Evolutionary conservation across 192 early-diverging fungal species (phyloP).

Genomic region (Paraglomus occultum): DNA sequence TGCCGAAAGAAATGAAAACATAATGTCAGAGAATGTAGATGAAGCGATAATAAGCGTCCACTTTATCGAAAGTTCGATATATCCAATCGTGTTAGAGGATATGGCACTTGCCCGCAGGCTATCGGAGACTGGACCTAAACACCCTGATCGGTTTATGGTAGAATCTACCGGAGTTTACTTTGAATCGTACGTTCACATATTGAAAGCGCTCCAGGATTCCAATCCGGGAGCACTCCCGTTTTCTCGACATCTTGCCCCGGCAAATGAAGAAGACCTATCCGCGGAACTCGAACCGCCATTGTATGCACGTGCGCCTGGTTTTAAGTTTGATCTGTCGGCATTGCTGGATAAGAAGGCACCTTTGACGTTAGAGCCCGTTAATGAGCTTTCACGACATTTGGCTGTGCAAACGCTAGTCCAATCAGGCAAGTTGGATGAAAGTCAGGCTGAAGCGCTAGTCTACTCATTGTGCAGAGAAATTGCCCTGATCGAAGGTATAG

Average conservation of each 20-base stretch:
- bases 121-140: too few relatives aligned
- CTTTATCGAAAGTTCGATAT: conserved; percentile 35
- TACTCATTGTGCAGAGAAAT: conserved; percentile 48
- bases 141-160: conserved; percentile 33
- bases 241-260: conserved; percentile 39
- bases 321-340: conserved; percentile 30
- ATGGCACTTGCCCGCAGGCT: neutral
- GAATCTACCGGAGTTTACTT: conserved; percentile 39
- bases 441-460: conserved; percentile 49
- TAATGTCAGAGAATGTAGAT: conserved; percentile 23
- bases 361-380: too few relatives aligned
- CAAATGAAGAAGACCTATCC: neutral
- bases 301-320: conserved; percentile 27
- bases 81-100: conserved; percentile 26
- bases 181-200: conserved; percentile 37
- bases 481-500: conserved; percentile 53
- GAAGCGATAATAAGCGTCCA: conserved; percentile 31
- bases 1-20: neutral
- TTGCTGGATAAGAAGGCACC: conserved; percentile 8
- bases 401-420: conserved; percentile 5
- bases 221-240: conserved; percentile 38
- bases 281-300: conserved; percentile 17
- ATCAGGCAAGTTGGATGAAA: conserved; percentile 44
- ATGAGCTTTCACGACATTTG: conserved; percentile 24
- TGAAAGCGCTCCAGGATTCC: conserved; percentile 36